These are phyloP conservation scores for Podaxis mareebaensis DNA, from an alignment of 768 basidiomycete species.

Conservation along the genomic window DNA sequence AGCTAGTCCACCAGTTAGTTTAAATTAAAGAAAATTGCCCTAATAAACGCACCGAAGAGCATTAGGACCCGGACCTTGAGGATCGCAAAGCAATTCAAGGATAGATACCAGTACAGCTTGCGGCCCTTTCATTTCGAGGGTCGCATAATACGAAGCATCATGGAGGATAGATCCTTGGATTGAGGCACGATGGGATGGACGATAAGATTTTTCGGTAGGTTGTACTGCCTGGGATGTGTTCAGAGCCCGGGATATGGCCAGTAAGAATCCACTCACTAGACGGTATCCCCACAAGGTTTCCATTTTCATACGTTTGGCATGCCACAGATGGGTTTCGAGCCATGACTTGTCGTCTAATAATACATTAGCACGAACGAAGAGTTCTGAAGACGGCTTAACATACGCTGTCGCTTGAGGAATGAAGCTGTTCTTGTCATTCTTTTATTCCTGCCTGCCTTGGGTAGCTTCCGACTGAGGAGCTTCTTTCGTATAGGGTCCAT, in stretches of 20 bases:
- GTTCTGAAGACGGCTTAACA: constrained; percentile 15
- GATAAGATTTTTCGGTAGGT: constrained; percentile 90
- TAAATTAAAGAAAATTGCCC: background rate
- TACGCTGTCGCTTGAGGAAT: constrained; percentile 77
- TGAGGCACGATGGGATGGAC: constrained; percentile 89
- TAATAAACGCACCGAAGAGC: constrained; percentile 52
- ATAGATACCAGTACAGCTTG: constrained; percentile 51
- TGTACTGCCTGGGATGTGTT: constrained; percentile 60
- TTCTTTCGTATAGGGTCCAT: constrained; percentile 49
- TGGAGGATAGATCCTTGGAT: constrained; percentile 84
- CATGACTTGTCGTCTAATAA: constrained; percentile 77
- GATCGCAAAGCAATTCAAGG: constrained; percentile 62
- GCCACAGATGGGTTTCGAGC: constrained; percentile 98
- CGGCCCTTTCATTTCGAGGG: constrained; percentile 73
- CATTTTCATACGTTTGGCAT: constrained; percentile 97
- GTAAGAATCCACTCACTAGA: constrained; percentile 48
- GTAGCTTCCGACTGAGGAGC: constrained; percentile 41
- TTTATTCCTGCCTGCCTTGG: constrained; percentile 66
- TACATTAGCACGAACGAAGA: constrained; percentile 1
- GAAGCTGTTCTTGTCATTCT: constrained; percentile 57
- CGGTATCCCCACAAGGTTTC: constrained; percentile 89
- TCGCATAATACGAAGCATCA: constrained; percentile 83
- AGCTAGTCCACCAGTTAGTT: constrained; percentile 41
- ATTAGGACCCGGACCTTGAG: constrained; percentile 59
- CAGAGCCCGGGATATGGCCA: background rate